Evolutionary conservation across 2,329 filamentous ascomycete species (phyloP).

Genomic region (Phoma herbarum): DNA sequence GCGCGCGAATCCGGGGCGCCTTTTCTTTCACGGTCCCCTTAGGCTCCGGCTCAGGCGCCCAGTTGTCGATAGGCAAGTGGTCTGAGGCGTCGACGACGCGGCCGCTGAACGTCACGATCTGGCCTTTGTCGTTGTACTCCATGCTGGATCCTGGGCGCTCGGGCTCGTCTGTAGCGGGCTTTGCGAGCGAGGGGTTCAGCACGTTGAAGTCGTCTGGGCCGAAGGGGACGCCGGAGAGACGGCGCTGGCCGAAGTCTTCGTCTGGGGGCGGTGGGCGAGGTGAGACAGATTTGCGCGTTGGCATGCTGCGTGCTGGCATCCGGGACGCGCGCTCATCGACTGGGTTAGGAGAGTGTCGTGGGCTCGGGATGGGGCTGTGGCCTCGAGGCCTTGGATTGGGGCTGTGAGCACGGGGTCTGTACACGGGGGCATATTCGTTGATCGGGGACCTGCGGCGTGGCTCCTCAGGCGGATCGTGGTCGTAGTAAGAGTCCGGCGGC

Average conservation of each 20-base stretch:
- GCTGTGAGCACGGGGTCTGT: conserved; percentile 56
- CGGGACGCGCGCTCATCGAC: conserved; percentile 48
- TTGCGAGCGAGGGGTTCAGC: conserved; percentile 66
- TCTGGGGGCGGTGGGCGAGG: conserved; percentile 66
- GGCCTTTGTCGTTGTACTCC: conserved; percentile 64
- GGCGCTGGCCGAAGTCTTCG: conserved; percentile 55
- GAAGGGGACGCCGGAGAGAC: conserved; percentile 72
- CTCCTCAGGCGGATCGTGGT: conserved; percentile 53
- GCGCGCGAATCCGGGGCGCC: conserved; percentile 55
- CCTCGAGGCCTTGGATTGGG: conserved; percentile 54
- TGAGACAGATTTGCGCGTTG: conserved; percentile 76
- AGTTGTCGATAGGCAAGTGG: conserved; percentile 78
- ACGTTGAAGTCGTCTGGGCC: conserved; percentile 79
- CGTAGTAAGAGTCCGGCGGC: conserved; percentile 54
- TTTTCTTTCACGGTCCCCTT: conserved; percentile 59
- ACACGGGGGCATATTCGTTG: conserved; percentile 53
- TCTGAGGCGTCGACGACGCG: conserved; percentile 82
- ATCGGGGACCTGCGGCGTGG: conserved; percentile 45
- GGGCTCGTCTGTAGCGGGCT: conserved; percentile 36
- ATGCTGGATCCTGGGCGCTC: conserved; percentile 48
- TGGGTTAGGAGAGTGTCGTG: conserved; percentile 38
- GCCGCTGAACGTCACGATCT: conserved; percentile 79
- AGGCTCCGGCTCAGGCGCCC: conserved; percentile 78
- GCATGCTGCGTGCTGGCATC: conserved; percentile 58
- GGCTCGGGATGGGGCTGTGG: conserved; percentile 54